Conservation (phyloP, 345 rosid species). For the Erucastrum elatum region DNA sequence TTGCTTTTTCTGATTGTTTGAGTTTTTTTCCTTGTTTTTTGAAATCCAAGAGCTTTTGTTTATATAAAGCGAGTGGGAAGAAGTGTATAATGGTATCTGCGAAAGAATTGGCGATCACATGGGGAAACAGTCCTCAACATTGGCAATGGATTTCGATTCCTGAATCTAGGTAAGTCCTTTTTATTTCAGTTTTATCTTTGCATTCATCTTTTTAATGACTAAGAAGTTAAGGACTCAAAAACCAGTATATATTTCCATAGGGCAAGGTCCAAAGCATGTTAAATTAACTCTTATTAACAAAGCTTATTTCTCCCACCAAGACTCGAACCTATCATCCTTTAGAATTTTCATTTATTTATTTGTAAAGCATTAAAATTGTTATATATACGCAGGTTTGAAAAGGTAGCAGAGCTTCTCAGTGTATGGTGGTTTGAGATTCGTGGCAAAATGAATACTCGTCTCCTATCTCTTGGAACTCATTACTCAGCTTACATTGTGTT, state of each 20-base stretch:
- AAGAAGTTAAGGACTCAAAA: no score
- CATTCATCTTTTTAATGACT: background rate
- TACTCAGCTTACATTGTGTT: conserved; percentile 54
- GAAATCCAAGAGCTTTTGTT: conserved; percentile 15
- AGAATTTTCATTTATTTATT: background rate
- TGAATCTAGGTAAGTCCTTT: background rate
- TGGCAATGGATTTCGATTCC: conserved; percentile 23
- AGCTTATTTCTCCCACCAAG: background rate
- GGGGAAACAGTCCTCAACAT: conserved; percentile 16
- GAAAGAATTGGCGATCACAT: background rate
- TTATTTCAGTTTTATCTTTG: background rate
- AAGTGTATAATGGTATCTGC: conserved; percentile 22
- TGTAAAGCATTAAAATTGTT: background rate
- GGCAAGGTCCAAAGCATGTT: no score
- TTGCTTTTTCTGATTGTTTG: background rate
- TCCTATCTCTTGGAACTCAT: conserved; percentile 42
- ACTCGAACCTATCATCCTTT: background rate
- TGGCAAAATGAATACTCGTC: conserved; percentile 18
- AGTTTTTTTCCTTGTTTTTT: background rate
- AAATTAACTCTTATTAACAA: no score
- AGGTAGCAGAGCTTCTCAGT: conserved; percentile 49
- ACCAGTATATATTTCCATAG: no score
- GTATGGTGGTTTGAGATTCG: conserved; percentile 63
- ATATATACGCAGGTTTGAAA: conserved; percentile 28
- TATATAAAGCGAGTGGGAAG: conserved; percentile 14